A percentile compares a stretch with the other conserved stretches of the same genome.
Conservation (phyloP, 768 basidiomycete genomes). For the Boletus pseudo-olivaceus region DNA sequence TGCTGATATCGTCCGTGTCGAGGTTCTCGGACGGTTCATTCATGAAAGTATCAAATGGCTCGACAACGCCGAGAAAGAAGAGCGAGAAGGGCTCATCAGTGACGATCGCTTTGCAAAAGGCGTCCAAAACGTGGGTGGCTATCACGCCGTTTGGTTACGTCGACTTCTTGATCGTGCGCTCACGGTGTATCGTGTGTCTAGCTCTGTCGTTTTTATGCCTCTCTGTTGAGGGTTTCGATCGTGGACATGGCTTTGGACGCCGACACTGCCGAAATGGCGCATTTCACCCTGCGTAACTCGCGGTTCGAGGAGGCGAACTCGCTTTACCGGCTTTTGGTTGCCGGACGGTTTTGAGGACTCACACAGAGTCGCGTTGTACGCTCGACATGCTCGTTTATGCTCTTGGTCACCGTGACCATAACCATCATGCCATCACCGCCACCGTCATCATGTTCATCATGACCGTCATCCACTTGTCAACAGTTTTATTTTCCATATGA, state of each 20-base stretch:
- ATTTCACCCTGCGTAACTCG: conserved; percentile 69
- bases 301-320: conserved; percentile 74
- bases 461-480: not conserved
- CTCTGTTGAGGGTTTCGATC: conserved; percentile 63
- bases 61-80: conserved; percentile 65
- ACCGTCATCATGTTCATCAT: not conserved
- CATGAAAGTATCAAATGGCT: conserved; percentile 69
- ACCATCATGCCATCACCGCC: not conserved
- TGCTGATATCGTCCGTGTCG: conserved; percentile 59
- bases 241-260: conserved; percentile 61
- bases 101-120: conserved; percentile 74
- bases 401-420: not conserved
- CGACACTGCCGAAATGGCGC: conserved; percentile 73
- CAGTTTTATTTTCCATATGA: conserved; percentile 5
- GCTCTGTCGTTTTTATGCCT: conserved; percentile 76
- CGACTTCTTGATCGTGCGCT: not conserved
- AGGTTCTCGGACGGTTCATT: conserved; percentile 68
- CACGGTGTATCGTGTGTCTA: conserved; percentile 22
- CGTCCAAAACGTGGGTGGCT: conserved; percentile 58
- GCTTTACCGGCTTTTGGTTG: conserved; percentile 64
- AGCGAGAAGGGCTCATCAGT: conserved; percentile 61
- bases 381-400: not conserved
- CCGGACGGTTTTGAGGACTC: conserved; percentile 29
- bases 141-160: not conserved
- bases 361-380: not conserved